These are phyloP conservation scores for Aureobasidium sp. DNA, from an alignment of 2,329 filamentous ascomycete genomes.

Conservation along the genomic window DNA sequence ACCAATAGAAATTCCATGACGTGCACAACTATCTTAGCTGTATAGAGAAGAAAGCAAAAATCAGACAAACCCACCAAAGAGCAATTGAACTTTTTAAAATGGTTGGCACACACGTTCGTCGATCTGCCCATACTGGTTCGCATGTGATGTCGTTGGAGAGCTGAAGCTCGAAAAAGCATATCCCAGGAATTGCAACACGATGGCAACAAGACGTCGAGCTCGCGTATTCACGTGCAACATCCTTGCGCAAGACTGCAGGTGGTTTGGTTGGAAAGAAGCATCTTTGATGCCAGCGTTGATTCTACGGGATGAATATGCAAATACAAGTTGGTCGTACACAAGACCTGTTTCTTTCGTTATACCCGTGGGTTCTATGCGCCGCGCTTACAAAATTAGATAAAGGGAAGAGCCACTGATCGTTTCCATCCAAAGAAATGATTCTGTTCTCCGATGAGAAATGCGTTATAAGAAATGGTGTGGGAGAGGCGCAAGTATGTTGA, in stretches of 20 bases:
- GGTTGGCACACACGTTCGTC: not conserved
- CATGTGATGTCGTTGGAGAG: not conserved
- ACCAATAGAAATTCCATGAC: no score
- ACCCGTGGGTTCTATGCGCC: constrained; percentile 4
- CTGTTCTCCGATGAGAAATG: not conserved
- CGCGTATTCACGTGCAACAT: not conserved
- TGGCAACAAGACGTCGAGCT: not conserved
- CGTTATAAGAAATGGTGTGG: not conserved
- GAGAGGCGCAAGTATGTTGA: not conserved
- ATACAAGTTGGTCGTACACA: constrained; percentile 1
- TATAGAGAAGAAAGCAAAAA: not conserved
- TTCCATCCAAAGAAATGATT: not conserved
- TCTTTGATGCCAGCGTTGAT: not conserved
- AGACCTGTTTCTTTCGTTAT: not conserved
- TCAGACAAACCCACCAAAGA: not conserved
- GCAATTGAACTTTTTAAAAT: not conserved
- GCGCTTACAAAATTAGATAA: not conserved
- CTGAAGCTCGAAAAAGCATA: not conserved
- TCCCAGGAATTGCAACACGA: not conserved
- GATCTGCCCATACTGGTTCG: not conserved
- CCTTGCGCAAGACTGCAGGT: not conserved
- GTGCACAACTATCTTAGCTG: not conserved
- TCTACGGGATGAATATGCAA: not conserved
- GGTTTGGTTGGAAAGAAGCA: not conserved
- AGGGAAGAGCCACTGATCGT: not conserved